phyloP scores from a whole-genome alignment of 108 stramenopile genomes.

The Nannochloropsis oceanica region DNA sequence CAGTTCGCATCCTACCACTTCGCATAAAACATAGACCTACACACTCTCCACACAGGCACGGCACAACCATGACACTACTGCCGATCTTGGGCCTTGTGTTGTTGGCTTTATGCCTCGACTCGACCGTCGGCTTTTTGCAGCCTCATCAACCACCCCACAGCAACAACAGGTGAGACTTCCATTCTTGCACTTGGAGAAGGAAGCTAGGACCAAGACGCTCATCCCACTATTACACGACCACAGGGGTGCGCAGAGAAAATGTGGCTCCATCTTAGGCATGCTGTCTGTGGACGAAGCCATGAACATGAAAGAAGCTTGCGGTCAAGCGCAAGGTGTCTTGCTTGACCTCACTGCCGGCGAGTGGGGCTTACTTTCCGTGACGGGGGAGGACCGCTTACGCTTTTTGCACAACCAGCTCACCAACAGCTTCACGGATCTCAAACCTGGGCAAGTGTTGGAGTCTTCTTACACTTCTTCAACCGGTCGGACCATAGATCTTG shows the following conservation, averaged over 20 bases:
- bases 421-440: conserved; percentile 6
- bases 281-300: not conserved
- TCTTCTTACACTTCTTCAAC: conserved; percentile 4
- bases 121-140: too few species aligned
- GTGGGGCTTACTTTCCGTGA: conserved; percentile 13
- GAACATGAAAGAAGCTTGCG: not conserved
- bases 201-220: too few species aligned
- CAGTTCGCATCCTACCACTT: too few species aligned
- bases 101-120: too few species aligned
- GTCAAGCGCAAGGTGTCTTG: not conserved
- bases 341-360: not conserved
- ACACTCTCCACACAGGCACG: too few species aligned
- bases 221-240: too few species aligned
- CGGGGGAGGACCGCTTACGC: conserved; percentile 19
- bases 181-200: too few species aligned
- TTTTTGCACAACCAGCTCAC: conserved; percentile 25
- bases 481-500: conserved; percentile 9
- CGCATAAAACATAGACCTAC: too few species aligned
- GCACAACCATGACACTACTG: too few species aligned
- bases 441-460: not conserved
- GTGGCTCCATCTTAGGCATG: not conserved
- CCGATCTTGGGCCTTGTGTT: too few species aligned
- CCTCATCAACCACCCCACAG: too few species aligned
- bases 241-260: not conserved
- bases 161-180: too few species aligned